Percentiles rank a stretch among this genome's conserved stretches.
Conservation (phyloP, 2,329 filamentous ascomycete species). For the Diaporthe australafricana region DNA sequence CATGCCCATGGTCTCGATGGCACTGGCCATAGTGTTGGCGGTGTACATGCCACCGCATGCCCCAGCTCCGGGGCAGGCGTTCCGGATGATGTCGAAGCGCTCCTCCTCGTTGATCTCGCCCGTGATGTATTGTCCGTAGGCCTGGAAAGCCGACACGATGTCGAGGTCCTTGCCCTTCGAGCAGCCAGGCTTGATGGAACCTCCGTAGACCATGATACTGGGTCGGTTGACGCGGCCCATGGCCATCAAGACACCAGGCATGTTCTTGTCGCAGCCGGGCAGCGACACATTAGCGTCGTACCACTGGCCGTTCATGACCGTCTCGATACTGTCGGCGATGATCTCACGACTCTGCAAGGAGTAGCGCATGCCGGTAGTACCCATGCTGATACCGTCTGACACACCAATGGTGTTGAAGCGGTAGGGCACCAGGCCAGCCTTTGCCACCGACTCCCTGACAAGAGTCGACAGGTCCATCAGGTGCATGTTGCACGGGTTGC, state of each 20-base stretch:
- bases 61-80: constrained; percentile 87
- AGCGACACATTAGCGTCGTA: constrained; percentile 98
- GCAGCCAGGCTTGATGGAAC: constrained; percentile 92
- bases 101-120: constrained; percentile 92
- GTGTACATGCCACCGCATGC: constrained; percentile 91
- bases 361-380: constrained; percentile 96
- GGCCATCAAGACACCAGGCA: constrained; percentile 92
- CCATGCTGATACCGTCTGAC: constrained; percentile 98
- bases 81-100: constrained; percentile 92
- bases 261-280: constrained; percentile 99
- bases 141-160: constrained; percentile 97
- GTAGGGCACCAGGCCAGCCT: constrained; percentile 88
- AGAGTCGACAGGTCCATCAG: constrained; percentile 87
- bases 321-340: constrained; percentile 98
- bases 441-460: constrained; percentile 70
- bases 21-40: constrained; percentile 81
- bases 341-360: constrained; percentile 94
- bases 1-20: constrained; percentile 80
- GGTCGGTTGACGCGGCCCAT: constrained; percentile 96
- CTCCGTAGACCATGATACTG: constrained; percentile 97
- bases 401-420: constrained; percentile 99
- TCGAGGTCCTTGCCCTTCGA: constrained; percentile 84
- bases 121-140: constrained; percentile 93
- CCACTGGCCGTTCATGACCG: constrained; percentile 98
- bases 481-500: constrained; percentile 99